Base-by-base conservation (phyloP, 225 moss, liverwort and hornwort species). In the Pleurozium schreberi region DNA sequence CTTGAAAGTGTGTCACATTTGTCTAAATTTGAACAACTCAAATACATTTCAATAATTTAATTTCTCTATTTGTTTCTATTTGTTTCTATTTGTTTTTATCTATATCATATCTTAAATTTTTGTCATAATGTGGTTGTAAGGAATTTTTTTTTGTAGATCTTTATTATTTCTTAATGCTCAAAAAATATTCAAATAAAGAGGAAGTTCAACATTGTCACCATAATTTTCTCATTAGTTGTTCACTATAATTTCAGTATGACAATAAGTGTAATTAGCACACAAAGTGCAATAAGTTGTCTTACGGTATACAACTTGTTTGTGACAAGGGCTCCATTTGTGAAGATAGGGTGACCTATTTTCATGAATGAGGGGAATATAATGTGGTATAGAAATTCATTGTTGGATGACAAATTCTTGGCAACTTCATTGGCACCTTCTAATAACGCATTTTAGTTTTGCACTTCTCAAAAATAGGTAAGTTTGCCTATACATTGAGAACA, bases 41-140 rank as follows among this genome's bases (percentile, higher is more conserved):
- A 49, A 49, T 31, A 19, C 14, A 75, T 75, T 50, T 52, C 50
- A 50, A 52, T 22, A 52, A 12, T 8, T 0, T 8, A 49, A 49
- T 49, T 49, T 5, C 8, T 22, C 52, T 0, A 2, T 1, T 14
- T n/a, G n/a, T 52, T 78, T 25, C 23, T 21, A 1, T 34, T 53
- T 52, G 12, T 9, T 23, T 14, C 53, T 0, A 1, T 2, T 15
- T n/a, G n/a, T 55, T 77, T 25, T 36, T 34, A 1, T 34, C 1
- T 52, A 13, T 22, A 75, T 22, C 1, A 22, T 34, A 14, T 50
- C 13, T 33, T 31, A 19, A 75, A 4, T 7, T 11, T 49, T 31
- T 31, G 31, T 74, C 2, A 19, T 49, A 31, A 33, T 74, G 6
- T 30, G 9, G 30, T 18, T 4, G 6, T 49, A 49, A 50, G 5